A percentile compares a stretch with the other conserved stretches of the same genome.
These are phyloP conservation scores for Exophiala alcalophila DNA, from an alignment of 2,329 filamentous ascomycete species.

Conservation along the genomic window DNA sequence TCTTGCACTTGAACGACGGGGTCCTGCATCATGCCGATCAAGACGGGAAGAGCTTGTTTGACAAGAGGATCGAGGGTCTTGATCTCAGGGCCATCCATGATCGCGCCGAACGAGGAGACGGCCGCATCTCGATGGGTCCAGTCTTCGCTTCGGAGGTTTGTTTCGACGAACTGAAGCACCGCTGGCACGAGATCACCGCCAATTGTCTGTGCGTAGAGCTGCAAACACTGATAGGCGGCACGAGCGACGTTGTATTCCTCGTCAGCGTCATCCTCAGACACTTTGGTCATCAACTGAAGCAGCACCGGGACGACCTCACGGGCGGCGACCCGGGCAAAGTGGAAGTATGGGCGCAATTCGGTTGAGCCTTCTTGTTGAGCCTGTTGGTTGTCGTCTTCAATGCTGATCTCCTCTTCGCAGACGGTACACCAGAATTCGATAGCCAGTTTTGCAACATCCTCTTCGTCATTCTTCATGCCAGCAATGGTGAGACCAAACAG, in stretches of 20 bases:
- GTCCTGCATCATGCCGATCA: constrained; percentile 92
- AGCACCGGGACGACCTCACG: constrained; percentile 92
- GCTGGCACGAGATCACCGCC: constrained; percentile 78
- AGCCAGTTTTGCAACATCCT: constrained; percentile 95
- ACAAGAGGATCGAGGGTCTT: constrained; percentile 89
- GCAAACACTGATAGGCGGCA: constrained; percentile 92
- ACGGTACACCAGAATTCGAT: constrained; percentile 99
- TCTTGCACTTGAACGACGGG: constrained; percentile 86
- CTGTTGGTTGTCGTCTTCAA: constrained; percentile 92
- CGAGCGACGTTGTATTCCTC: constrained; percentile 97
- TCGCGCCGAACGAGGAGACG: constrained; percentile 94
- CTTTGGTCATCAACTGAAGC: constrained; percentile 83
- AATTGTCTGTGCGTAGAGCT: constrained; percentile 91
- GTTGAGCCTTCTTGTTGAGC: constrained; percentile 69
- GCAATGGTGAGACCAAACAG: constrained; percentile 95
- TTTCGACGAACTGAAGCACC: constrained; percentile 87
- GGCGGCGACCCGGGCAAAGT: constrained; percentile 90
- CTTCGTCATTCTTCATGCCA: constrained; percentile 97
- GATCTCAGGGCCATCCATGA: constrained; percentile 97
- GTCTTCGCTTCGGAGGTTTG: constrained; percentile 82
- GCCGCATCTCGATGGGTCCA: constrained; percentile 95
- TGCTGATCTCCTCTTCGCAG: constrained; percentile 95
- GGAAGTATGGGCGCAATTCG: constrained; percentile 88
- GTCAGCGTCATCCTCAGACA: constrained; percentile 94
- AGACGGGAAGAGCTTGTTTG: constrained; percentile 87